These are phyloP conservation scores for Crithidia expoeki DNA, from an alignment of 208 protist genomes.

Conservation along the genomic window DNA sequence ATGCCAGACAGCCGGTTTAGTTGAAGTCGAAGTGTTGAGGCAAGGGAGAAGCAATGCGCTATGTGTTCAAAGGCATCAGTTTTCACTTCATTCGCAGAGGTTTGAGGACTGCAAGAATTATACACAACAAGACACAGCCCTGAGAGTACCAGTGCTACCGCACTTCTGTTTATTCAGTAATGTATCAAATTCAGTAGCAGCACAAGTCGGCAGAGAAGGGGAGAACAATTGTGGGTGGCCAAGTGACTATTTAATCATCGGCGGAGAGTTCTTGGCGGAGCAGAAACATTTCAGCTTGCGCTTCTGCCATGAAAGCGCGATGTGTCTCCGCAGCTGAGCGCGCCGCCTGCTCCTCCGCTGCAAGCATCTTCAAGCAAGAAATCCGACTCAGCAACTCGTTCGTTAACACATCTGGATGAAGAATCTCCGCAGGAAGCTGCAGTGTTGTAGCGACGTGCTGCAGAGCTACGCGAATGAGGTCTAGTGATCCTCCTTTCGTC, in stretches of 20 bases:
- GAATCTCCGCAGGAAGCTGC: slow-evolving; percentile 21
- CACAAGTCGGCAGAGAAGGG: no score
- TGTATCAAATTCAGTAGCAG: no score
- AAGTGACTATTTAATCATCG: not conserved
- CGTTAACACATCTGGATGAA: slow-evolving; percentile 14
- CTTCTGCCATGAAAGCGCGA: slow-evolving; percentile 20
- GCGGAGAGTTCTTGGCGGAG: slow-evolving; percentile 25
- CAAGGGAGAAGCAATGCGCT: no score
- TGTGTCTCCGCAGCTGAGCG: slow-evolving; percentile 7
- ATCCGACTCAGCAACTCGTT: slow-evolving; percentile 10
- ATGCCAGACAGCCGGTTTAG: no score
- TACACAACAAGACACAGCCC: no score
- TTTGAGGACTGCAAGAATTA: no score
- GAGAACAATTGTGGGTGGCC: no score
- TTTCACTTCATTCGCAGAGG: no score
- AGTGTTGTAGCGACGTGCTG: slow-evolving; percentile 7
- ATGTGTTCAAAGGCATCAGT: no score
- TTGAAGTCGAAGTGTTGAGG: no score
- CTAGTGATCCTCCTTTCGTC: not conserved
- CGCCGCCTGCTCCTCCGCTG: not conserved
- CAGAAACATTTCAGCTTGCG: slow-evolving; percentile 25
- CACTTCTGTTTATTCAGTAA: no score
- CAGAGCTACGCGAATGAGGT: slow-evolving; percentile 2
- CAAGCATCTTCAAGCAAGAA: slow-evolving; percentile 2
- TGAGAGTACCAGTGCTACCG: no score